Evolutionary conservation across 2,329 filamentous ascomycete genomes (phyloP).

Genomic region (Phyllosticta citrichinensis): DNA sequence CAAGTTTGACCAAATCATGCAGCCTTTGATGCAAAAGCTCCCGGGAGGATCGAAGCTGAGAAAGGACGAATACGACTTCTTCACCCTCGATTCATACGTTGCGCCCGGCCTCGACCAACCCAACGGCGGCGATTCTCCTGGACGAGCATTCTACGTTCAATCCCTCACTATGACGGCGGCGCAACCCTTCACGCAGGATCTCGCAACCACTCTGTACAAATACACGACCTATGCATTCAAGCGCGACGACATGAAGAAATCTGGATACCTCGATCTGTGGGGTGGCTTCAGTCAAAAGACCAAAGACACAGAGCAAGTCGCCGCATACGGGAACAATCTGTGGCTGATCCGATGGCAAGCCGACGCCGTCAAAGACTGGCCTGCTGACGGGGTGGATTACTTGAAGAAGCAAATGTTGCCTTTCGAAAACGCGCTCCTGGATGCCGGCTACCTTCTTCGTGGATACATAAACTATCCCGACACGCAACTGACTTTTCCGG

Average conservation of each 20-base stretch:
- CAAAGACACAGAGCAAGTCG: conserved; percentile 13
- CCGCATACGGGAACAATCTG: conserved; percentile 14
- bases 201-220: conserved; percentile 12
- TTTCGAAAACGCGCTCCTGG: conserved; percentile 13
- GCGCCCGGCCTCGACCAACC: conserved; percentile 7
- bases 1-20: conserved; percentile 13
- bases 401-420: conserved; percentile 15
- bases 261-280: conserved; percentile 16
- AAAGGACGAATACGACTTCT: conserved; percentile 13
- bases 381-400: conserved; percentile 14
- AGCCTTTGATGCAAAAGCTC: conserved; percentile 12
- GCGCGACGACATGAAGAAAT: conserved; percentile 14
- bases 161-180: conserved; percentile 13
- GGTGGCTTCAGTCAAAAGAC: conserved; percentile 14
- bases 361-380: conserved; percentile 12
- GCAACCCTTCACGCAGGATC: conserved; percentile 12
- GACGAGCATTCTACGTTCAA: conserved; percentile 14
- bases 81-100: conserved; percentile 12
- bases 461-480: conserved; percentile 17
- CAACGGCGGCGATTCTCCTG: conserved; percentile 13
- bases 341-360: conserved; percentile 19
- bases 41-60: conserved; percentile 13
- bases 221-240: conserved; percentile 12
- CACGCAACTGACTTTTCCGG: conserved; percentile 12
- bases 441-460: conserved; percentile 11